Conservation (phyloP, 2,329 filamentous ascomycete species). For the Fusarium citri region DNA sequence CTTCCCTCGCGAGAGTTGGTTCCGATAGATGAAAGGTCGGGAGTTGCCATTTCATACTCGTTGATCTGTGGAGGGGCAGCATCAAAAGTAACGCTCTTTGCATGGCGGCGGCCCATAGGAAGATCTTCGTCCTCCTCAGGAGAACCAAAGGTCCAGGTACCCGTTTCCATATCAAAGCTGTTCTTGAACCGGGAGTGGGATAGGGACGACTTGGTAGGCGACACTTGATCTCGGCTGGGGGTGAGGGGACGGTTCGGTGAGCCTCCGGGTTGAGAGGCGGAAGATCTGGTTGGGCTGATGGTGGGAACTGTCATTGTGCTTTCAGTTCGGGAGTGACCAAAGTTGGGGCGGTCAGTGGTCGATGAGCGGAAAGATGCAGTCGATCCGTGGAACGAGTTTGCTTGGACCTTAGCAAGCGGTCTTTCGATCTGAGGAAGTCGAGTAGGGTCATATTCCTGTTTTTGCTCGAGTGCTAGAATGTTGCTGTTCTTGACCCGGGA, state of each 20-base stretch:
- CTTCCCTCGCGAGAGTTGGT: constrained; percentile 93
- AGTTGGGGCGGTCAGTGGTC: constrained; percentile 54
- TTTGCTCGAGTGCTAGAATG: constrained; percentile 93
- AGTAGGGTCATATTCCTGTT: constrained; percentile 90
- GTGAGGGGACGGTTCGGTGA: constrained; percentile 52
- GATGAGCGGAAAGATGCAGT: constrained; percentile 66
- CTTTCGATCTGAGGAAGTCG: constrained; percentile 82
- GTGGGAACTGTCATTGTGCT: constrained; percentile 68
- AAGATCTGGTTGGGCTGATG: constrained; percentile 64
- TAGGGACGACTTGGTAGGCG: constrained; percentile 91
- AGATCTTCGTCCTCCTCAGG: constrained; percentile 68
- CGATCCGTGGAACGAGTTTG: constrained; percentile 72
- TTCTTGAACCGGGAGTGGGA: constrained; percentile 75
- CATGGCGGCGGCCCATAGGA: constrained; percentile 78
- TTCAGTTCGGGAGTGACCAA: constrained; percentile 64
- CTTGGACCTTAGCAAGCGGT: constrained; percentile 81
- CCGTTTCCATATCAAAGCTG: constrained; percentile 75
- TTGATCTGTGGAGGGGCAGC: constrained; percentile 93
- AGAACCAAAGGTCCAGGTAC: constrained; percentile 75
- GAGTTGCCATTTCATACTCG: constrained; percentile 98
- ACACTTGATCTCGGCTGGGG: constrained; percentile 77
- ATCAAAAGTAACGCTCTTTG: constrained; percentile 98
- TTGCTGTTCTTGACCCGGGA: constrained; percentile 98
- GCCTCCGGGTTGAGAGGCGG: constrained; percentile 52
- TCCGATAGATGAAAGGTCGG: constrained; percentile 91